These are phyloP conservation scores for Xerocomellus intermedius DNA, from an alignment of 768 basidiomycete genomes.

Conservation along the genomic window DNA sequence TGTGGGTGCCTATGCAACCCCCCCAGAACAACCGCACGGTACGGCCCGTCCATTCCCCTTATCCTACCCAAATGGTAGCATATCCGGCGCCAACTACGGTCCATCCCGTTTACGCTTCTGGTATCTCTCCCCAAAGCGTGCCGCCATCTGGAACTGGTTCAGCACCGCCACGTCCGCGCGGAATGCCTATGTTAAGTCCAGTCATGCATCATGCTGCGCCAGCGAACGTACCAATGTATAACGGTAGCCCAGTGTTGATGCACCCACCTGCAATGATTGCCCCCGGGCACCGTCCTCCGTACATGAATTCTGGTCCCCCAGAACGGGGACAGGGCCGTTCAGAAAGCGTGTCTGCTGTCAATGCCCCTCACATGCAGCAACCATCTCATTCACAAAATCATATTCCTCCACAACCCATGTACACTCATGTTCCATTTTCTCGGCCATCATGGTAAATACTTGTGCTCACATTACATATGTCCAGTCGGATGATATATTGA, in stretches of 20 bases:
- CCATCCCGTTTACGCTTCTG: slow-evolving; percentile 46
- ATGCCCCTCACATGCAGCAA: slow-evolving; percentile 40
- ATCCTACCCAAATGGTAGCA: slow-evolving; percentile 60
- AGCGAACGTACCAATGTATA: slow-evolving; percentile 52
- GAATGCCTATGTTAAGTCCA: slow-evolving; percentile 69
- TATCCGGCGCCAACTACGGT: slow-evolving; percentile 56
- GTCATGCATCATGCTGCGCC: slow-evolving; percentile 58
- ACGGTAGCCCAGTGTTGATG: slow-evolving; percentile 67
- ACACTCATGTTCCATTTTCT: slow-evolving; percentile 28
- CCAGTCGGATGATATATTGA: slow-evolving; percentile 32
- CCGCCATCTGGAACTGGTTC: slow-evolving; percentile 29
- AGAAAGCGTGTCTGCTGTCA: slow-evolving; percentile 40
- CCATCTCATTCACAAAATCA: slow-evolving; percentile 29
- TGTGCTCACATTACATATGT: slow-evolving; percentile 19
- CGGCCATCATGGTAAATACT: slow-evolving; percentile 32
- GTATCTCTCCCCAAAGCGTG: slow-evolving; percentile 41
- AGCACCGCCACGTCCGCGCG: slow-evolving; percentile 44
- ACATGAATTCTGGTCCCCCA: slow-evolving; percentile 46
- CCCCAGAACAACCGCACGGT: slow-evolving; percentile 52
- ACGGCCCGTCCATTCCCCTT: slow-evolving; percentile 57
- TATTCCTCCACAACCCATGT: slow-evolving; percentile 29
- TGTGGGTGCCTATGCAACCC: slow-evolving; percentile 61
- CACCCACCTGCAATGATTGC: slow-evolving; percentile 45
- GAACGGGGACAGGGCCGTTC: slow-evolving; percentile 50
- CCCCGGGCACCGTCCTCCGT: slow-evolving; percentile 34